Evolutionary conservation across 2,329 filamentous ascomycete species (phyloP).

Genomic region (Hypocreales sp.): DNA sequence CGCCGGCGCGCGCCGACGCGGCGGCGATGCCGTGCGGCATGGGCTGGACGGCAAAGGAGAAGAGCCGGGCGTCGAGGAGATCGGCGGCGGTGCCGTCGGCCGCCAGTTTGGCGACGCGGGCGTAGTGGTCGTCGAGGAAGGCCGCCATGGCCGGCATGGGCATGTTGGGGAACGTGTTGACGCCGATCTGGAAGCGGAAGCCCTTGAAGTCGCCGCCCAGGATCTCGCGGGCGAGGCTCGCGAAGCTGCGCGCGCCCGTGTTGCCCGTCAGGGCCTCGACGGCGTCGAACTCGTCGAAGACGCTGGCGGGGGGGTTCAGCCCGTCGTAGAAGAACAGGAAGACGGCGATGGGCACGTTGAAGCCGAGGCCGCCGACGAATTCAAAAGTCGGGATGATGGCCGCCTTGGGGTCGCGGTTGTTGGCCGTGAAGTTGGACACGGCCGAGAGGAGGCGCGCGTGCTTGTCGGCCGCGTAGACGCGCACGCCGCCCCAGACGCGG

Average conservation of each 20-base stretch:
- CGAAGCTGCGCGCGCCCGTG: slow-evolving; percentile 29
- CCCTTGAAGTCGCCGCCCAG: slow-evolving; percentile 5
- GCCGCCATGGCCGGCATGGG: slow-evolving; percentile 6
- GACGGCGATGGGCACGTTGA: slow-evolving; percentile 30
- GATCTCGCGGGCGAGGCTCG: slow-evolving; percentile 16
- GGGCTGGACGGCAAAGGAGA: slow-evolving; percentile 7
- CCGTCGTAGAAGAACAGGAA: slow-evolving; percentile 51
- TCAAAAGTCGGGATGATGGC: slow-evolving; percentile 42
- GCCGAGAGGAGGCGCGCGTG: slow-evolving; percentile 25
- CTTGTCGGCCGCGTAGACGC: slow-evolving; percentile 14
- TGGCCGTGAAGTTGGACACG: slow-evolving; percentile 37
- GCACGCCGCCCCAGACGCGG: slow-evolving; percentile 26
- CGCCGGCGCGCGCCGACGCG: slow-evolving; percentile 4
- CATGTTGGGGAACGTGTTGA: slow-evolving; percentile 10
- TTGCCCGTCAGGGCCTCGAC: slow-evolving; percentile 26
- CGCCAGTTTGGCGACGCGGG: background rate
- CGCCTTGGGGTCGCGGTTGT: slow-evolving; percentile 43
- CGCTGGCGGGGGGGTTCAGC: slow-evolving; percentile 28
- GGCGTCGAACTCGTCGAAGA: slow-evolving; percentile 40
- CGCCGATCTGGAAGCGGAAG: slow-evolving; percentile 6
- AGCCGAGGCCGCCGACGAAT: slow-evolving; percentile 4
- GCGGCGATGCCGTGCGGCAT: slow-evolving; percentile 5
- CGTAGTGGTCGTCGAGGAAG: slow-evolving; percentile 7
- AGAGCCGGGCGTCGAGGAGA: slow-evolving; percentile 4
- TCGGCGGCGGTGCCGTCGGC: background rate